A percentile compares a stretch with the other conserved stretches of the same genome.
Conservation (phyloP, 768 basidiomycete genomes). For the Tremella yokohamensis region DNA sequence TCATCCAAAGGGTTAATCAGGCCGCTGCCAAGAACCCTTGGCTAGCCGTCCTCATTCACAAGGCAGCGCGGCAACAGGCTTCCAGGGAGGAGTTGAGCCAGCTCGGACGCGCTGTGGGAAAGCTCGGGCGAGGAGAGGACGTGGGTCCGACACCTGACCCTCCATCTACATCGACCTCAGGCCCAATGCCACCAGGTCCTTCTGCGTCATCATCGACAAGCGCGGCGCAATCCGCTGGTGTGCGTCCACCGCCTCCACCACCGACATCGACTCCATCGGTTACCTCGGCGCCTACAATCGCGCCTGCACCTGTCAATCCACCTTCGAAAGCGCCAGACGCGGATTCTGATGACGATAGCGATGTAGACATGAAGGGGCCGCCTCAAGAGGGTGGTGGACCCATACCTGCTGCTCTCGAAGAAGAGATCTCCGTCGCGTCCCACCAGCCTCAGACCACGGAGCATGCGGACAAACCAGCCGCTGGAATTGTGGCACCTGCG, state of each 20-base stretch:
- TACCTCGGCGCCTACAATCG: background rate
- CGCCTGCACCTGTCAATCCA: slow-evolving; percentile 7
- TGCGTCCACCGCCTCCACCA: too few species aligned
- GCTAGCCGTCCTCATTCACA: slow-evolving; percentile 44
- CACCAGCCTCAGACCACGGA: slow-evolving; percentile 5
- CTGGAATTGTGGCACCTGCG: too few species aligned
- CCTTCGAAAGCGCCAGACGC: background rate
- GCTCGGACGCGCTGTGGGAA: slow-evolving; percentile 31
- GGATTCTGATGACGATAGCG: slow-evolving; percentile 23
- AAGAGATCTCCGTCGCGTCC: background rate
- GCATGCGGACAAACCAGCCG: background rate
- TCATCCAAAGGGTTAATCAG: slow-evolving; percentile 42
- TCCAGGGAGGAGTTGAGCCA: slow-evolving; percentile 39
- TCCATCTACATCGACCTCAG: slow-evolving; percentile 6
- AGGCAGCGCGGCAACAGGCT: slow-evolving; percentile 38
- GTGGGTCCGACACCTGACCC: slow-evolving; percentile 17
- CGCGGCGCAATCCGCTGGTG: background rate
- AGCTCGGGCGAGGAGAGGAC: slow-evolving; percentile 33
- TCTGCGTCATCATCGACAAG: slow-evolving; percentile 4
- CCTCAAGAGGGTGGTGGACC: slow-evolving; percentile 41
- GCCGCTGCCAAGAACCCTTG: slow-evolving; percentile 38
- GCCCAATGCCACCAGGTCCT: background rate
- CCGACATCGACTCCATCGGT: too few species aligned
- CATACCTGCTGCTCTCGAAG: slow-evolving; percentile 1
- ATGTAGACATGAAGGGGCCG: slow-evolving; percentile 33